phyloP scores from a whole-genome alignment of 805 yeast species.

The Starmerella asiatica region DNA sequence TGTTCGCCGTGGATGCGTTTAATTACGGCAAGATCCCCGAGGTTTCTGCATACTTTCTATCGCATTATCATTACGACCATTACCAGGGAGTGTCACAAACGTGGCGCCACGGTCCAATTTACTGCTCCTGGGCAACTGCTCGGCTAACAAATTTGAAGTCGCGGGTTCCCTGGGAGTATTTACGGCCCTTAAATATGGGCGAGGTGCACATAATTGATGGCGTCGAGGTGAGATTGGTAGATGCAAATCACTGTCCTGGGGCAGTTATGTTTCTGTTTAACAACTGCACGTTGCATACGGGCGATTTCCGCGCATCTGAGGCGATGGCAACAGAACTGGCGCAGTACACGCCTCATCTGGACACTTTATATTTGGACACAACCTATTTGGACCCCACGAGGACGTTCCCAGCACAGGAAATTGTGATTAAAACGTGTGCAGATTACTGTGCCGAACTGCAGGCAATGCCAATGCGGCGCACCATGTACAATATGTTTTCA shows the following conservation, averaged over 20 bases:
- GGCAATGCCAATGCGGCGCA: slow-evolving; percentile 21
- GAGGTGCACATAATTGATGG: slow-evolving; percentile 28
- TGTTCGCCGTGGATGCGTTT: slow-evolving; percentile 31
- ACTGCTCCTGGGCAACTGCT: slow-evolving; percentile 60
- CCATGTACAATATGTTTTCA: slow-evolving; percentile 18
- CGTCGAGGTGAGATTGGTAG: slow-evolving; percentile 46
- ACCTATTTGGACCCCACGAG: slow-evolving; percentile 70
- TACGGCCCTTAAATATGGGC: slow-evolving; percentile 34
- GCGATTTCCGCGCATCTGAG: slow-evolving; percentile 71
- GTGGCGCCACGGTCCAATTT: slow-evolving; percentile 64
- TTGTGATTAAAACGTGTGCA: slow-evolving; percentile 50
- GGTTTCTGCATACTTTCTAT: slow-evolving; percentile 25
- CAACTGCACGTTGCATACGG: slow-evolving; percentile 56
- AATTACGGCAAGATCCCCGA: slow-evolving; percentile 26
- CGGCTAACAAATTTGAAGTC: slow-evolving; percentile 41
- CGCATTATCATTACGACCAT: slow-evolving; percentile 88
- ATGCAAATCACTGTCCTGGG: slow-evolving; percentile 97
- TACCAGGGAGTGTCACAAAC: slow-evolving; percentile 70
- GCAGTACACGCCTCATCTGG: slow-evolving; percentile 20
- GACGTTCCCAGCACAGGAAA: slow-evolving; percentile 63
- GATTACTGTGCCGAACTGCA: slow-evolving; percentile 36
- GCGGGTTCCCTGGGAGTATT: slow-evolving; percentile 36
- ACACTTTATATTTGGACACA: slow-evolving; percentile 65
- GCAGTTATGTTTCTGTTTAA: slow-evolving; percentile 69
- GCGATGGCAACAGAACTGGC: slow-evolving; percentile 31